Base-by-base conservation (phyloP, 2,329 filamentous ascomycete species). In the Ascochyta clinopodiicola region DNA sequence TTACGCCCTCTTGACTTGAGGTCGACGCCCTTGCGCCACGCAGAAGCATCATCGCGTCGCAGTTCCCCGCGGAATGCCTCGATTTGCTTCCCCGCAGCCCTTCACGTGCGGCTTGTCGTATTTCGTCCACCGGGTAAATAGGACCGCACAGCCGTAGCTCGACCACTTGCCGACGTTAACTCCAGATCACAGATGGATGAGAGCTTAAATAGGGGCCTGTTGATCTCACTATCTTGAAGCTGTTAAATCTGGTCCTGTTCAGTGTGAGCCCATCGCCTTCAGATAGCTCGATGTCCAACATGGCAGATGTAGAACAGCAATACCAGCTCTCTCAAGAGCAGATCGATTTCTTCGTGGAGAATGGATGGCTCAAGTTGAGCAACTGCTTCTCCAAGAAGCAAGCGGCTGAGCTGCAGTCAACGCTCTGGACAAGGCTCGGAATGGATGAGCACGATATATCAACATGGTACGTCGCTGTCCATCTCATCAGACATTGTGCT, bases 361-460 rank as follows among this genome's bases (percentile, higher is more conserved):
- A 86, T 66, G 84, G 84, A 47, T 87, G 80, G 71, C 63, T 87
- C 21, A 82, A 82, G 42, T 69, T 87, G 13, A 74, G 76, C 1
- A 68, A 78, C 25, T 86, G 84, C 74, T 84, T 85, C 66, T 78
- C 80, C 0, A 69, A 67, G 17, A 75, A 78, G 47, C 78, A 81
- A 59, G 80, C 81, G 1, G 76, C 77, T 2, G 75, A 80, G 37
- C 80, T 82, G 59, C 81, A 80, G 3, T 65, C 72, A 10, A 77
- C 77, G 17, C 64, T 89, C 32, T 90, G 88, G 88, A 84, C 82
- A 0, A 81, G 88, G 9, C 80, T 90, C 5, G 87, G 85, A 24
- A 87, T 88, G 81, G 82, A 83, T 40, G 82, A 86, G 0, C 78
- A 80, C 3, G 85, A 91, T 73, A 85, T 84, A 68, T 79, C 80